Evolutionary conservation across 176 grass and related monocot genomes (phyloP).

Genomic region (Carex cristatella): DNA sequence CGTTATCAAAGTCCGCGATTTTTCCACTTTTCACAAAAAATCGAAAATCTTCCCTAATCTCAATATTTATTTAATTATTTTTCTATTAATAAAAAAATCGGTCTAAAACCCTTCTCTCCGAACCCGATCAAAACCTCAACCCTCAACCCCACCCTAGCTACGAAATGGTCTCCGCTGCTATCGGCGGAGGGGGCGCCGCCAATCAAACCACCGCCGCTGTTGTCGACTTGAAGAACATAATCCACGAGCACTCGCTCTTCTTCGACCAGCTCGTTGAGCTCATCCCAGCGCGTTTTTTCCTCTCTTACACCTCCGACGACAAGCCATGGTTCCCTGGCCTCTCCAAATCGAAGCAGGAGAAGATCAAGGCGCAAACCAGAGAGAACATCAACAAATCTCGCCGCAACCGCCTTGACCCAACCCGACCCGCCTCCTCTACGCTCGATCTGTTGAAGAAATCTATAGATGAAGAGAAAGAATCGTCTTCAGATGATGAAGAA

Average conservation of each 20-base stretch:
- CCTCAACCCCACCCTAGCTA: not conserved
- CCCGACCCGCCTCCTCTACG: constrained; percentile 35
- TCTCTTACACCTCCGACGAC: constrained; percentile 46
- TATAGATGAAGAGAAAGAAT: constrained; percentile 14
- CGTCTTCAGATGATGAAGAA: constrained; percentile 16
- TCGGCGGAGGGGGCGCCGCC: not conserved
- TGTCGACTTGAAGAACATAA: constrained; percentile 13
- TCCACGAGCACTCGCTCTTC: constrained; percentile 52
- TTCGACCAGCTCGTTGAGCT: constrained; percentile 78
- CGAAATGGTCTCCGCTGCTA: not conserved
- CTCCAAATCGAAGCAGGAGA: constrained; percentile 54
- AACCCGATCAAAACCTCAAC: not conserved
- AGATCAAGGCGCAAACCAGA: constrained; percentile 62
- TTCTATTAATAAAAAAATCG: too few species aligned
- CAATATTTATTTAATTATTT: too few species aligned
- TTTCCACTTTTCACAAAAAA: too few species aligned
- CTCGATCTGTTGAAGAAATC: constrained; percentile 70
- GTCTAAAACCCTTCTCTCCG: not conserved
- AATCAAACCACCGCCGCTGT: not conserved
- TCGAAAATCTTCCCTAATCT: too few species aligned
- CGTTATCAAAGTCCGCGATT: too few species aligned
- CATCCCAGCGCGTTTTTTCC: constrained; percentile 73
- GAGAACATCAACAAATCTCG: constrained; percentile 59
- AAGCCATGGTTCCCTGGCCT: constrained; percentile 79
- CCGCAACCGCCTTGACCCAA: constrained; percentile 57